These are phyloP conservation scores for Cordyceps sp. DNA, from an alignment of 2,329 filamentous ascomycete genomes.

Conservation along the genomic window DNA sequence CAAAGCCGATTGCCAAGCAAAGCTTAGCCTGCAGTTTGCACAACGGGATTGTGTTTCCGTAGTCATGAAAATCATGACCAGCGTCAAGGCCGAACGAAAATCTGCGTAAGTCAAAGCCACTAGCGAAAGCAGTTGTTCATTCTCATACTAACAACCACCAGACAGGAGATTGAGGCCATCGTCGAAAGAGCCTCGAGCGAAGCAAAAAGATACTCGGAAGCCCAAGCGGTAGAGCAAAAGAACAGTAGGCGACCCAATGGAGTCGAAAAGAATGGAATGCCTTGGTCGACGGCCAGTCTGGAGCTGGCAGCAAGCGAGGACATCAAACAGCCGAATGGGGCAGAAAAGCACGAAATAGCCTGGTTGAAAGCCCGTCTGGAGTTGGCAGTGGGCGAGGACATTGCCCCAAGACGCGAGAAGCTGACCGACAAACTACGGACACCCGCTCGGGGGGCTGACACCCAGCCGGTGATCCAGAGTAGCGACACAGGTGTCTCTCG, in stretches of 20 bases:
- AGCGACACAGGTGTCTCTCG: not conserved
- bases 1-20: not conserved
- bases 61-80: no score
- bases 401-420: not conserved
- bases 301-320: no score
- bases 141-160: no score
- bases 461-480: not conserved
- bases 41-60: no score
- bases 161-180: no score
- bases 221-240: no score
- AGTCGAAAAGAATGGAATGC: not conserved
- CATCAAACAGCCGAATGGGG: not conserved
- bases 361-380: not conserved
- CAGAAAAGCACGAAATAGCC: not conserved
- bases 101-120: no score
- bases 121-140: no score
- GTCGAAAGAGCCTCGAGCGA: no score
- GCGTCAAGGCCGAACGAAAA: no score
- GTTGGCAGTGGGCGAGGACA: not conserved
- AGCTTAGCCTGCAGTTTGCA: no score
- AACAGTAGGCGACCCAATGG: not conserved
- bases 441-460: not conserved
- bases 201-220: no score
- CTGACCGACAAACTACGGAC: conserved; percentile 1
- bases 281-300: not conserved